Evolutionary conservation across 225 moss, liverwort and hornwort species (phyloP).

Genomic region (Straminergon stramineum): DNA sequence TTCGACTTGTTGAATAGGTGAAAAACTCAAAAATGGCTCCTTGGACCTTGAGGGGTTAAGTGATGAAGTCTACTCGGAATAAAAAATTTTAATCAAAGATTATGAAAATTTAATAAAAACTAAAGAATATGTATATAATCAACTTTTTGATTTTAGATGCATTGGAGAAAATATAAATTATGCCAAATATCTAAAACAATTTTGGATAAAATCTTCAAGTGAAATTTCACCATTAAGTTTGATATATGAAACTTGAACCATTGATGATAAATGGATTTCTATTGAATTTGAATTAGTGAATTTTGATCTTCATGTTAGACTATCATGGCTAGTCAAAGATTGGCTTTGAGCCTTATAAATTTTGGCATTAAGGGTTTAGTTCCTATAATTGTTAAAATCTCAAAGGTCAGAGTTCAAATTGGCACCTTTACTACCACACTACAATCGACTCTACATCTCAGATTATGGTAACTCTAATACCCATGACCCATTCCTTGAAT

Average conservation of each 20-base stretch:
- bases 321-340: not conserved
- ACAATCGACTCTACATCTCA: too few relatives aligned
- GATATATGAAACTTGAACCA: too few relatives aligned
- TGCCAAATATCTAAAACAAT: too few relatives aligned
- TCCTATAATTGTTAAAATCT: not conserved
- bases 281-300: not conserved
- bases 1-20: too few relatives aligned
- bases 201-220: not conserved
- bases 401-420: not conserved
- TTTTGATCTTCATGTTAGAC: too few relatives aligned
- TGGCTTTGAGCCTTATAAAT: not conserved
- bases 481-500: too few relatives aligned
- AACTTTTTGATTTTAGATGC: too few relatives aligned
- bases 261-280: not conserved
- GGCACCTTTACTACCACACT: too few relatives aligned
- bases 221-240: not conserved
- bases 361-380: not conserved
- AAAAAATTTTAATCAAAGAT: not conserved
- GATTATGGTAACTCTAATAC: too few relatives aligned
- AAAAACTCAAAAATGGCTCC: too few relatives aligned
- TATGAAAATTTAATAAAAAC: too few relatives aligned
- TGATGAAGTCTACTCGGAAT: not conserved
- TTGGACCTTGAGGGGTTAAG: too few relatives aligned
- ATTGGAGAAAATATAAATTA: not conserved
- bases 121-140: not conserved